phyloP scores from a whole-genome alignment of 768 basidiomycete species.

The Phlebiopsis gigantea region DNA sequence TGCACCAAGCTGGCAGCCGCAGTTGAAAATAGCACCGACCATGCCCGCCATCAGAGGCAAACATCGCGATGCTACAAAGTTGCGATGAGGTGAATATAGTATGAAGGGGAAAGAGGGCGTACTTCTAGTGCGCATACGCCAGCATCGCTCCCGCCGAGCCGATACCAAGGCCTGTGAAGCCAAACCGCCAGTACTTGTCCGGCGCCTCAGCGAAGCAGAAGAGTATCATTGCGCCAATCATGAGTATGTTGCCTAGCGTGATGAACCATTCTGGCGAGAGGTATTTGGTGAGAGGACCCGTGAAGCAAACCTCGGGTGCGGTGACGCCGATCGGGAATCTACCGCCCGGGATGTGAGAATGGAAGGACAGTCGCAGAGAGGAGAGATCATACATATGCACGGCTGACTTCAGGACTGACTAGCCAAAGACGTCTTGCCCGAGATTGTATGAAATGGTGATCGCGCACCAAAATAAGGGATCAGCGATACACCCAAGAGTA shows the following conservation, averaged over 20 bases:
- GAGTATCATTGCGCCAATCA: slow-evolving; percentile 34
- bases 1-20: slow-evolving; percentile 45
- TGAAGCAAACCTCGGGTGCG: slow-evolving; percentile 32
- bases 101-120: slow-evolving; percentile 17
- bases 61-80: slow-evolving; percentile 40
- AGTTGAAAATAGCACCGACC: slow-evolving; percentile 53
- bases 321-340: slow-evolving; percentile 37
- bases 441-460: slow-evolving; percentile 26
- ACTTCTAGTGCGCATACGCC: slow-evolving; percentile 44
- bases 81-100: not conserved
- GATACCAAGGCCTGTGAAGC: slow-evolving; percentile 46
- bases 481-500: slow-evolving; percentile 31
- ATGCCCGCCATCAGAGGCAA: slow-evolving; percentile 46
- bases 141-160: slow-evolving; percentile 44
- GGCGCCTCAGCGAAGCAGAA: slow-evolving; percentile 36
- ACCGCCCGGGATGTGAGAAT: not conserved
- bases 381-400: slow-evolving; percentile 30
- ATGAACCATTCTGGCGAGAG: slow-evolving; percentile 40
- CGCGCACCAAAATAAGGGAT: slow-evolving; percentile 36
- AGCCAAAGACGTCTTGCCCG: slow-evolving; percentile 32
- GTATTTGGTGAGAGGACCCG: slow-evolving; percentile 32
- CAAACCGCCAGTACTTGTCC: slow-evolving; percentile 39
- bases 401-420: slow-evolving; percentile 30
- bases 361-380: not conserved
- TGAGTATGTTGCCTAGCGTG: slow-evolving; percentile 33